These are phyloP conservation scores for Mortierella sp. DNA, from an alignment of 371 early-diverging fungal species.

Conservation along the genomic window DNA sequence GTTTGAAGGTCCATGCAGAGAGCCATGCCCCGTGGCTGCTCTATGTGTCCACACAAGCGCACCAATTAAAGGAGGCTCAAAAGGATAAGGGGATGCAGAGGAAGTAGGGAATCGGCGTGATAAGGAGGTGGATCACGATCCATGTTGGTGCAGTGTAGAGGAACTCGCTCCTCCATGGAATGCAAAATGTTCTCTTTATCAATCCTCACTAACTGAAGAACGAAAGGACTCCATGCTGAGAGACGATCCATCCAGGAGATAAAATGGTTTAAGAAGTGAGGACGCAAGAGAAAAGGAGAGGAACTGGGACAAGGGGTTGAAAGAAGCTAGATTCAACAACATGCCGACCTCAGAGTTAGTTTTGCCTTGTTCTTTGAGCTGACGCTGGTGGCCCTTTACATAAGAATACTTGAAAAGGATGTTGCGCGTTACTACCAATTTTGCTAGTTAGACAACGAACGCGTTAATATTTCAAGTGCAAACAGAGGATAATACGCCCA, in stretches of 20 bases:
- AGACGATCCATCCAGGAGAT: no score
- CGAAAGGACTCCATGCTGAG: no score
- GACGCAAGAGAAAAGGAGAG: neutral
- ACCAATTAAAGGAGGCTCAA: conserved; percentile 6
- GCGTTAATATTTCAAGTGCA: neutral
- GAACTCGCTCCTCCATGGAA: conserved; percentile 20
- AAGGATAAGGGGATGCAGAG: no score
- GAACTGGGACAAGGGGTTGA: neutral
- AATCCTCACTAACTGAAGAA: no score
- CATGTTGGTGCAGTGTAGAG: conserved; percentile 25
- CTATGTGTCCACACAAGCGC: conserved; percentile 10
- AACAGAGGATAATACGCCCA: neutral
- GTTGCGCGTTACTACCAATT: neutral
- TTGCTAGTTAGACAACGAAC: neutral
- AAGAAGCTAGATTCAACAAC: neutral
- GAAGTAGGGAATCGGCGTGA: conserved; percentile 7
- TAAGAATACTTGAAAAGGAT: no score
- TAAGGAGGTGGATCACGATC: conserved; percentile 8
- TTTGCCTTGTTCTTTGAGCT: neutral
- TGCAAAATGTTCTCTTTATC: neutral
- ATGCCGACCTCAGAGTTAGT: neutral
- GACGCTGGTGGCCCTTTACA: neutral
- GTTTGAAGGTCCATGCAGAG: conserved; percentile 1
- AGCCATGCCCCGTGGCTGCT: neutral
- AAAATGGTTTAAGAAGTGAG: neutral